These are phyloP conservation scores for Kazachstania taianensis DNA, from an alignment of 805 yeast genomes.

Conservation along the genomic window DNA sequence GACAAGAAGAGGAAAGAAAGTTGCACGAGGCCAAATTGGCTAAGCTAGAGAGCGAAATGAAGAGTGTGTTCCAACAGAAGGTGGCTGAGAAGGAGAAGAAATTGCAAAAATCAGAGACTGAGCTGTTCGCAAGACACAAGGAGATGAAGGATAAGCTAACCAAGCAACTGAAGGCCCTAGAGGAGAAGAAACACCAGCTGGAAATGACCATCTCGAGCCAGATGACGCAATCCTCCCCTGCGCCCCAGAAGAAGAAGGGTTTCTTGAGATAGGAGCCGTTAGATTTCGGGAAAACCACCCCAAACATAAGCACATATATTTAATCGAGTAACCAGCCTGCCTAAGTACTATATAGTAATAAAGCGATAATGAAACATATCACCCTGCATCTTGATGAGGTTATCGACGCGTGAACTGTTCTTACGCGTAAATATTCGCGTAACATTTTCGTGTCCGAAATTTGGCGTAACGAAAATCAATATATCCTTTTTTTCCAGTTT, in stretches of 20 bases:
- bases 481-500: too few relatives aligned
- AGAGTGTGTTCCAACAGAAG: conserved; percentile 89
- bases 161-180: conserved; percentile 80
- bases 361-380: background rate
- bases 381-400: too few relatives aligned
- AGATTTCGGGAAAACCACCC: too few relatives aligned
- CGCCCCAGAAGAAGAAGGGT: conserved; percentile 65
- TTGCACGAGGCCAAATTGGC: conserved; percentile 89
- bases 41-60: conserved; percentile 94
- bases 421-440: too few relatives aligned
- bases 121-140: conserved; percentile 86
- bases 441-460: too few relatives aligned
- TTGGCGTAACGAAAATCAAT: too few relatives aligned
- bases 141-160: conserved; percentile 93
- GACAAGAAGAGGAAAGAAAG: conserved; percentile 88
- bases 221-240: conserved; percentile 36
- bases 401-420: too few relatives aligned
- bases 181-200: conserved; percentile 78
- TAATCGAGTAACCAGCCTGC: too few relatives aligned
- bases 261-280: conserved; percentile 42
- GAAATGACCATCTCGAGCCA: conserved; percentile 35
- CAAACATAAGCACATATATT: too few relatives aligned
- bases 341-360: too few relatives aligned
- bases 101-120: conserved; percentile 93
- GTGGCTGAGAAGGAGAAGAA: conserved; percentile 95